These are phyloP conservation scores for Sarcodon aspratus DNA, from an alignment of 768 basidiomycete genomes.

Conservation along the genomic window DNA sequence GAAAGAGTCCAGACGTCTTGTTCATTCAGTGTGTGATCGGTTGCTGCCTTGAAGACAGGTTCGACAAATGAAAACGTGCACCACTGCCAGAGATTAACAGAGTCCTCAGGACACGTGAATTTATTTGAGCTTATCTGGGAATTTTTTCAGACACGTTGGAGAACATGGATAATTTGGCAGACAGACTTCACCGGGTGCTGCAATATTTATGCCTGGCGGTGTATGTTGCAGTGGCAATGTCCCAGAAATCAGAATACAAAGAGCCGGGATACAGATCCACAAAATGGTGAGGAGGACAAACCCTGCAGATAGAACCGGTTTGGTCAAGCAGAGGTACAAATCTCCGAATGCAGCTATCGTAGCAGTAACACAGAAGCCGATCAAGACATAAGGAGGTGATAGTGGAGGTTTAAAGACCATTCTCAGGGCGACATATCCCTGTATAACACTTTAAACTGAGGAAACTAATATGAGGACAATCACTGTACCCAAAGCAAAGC, in stretches of 20 bases:
- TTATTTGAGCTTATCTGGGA: slow-evolving; percentile 31
- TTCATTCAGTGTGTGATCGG: slow-evolving; percentile 30
- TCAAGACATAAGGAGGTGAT: slow-evolving; percentile 43
- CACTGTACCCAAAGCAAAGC: slow-evolving; percentile 36
- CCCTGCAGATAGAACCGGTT: slow-evolving; percentile 6
- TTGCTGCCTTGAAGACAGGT: slow-evolving; percentile 45
- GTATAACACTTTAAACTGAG: background rate
- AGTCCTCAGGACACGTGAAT: slow-evolving; percentile 53
- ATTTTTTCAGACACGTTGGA: slow-evolving; percentile 3
- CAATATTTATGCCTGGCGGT: slow-evolving; percentile 36
- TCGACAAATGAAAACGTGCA: slow-evolving; percentile 52
- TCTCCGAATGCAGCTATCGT: slow-evolving; percentile 24
- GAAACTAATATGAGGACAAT: background rate
- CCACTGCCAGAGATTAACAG: slow-evolving; percentile 56
- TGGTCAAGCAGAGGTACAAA: slow-evolving; percentile 20
- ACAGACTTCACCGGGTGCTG: slow-evolving; percentile 34
- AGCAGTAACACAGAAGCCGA: slow-evolving; percentile 30
- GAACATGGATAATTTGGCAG: slow-evolving; percentile 1
- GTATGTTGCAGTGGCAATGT: slow-evolving; percentile 39
- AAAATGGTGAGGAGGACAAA: slow-evolving; percentile 15
- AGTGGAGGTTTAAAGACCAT: slow-evolving; percentile 27
- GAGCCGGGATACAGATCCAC: slow-evolving; percentile 21
- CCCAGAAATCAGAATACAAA: slow-evolving; percentile 41
- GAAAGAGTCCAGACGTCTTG: slow-evolving; percentile 53
- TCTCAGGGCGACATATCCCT: slow-evolving; percentile 35